These are phyloP conservation scores for Globisporangium perplexum DNA, from an alignment of 352 stramenopile genomes.

Conservation along the genomic window DNA sequence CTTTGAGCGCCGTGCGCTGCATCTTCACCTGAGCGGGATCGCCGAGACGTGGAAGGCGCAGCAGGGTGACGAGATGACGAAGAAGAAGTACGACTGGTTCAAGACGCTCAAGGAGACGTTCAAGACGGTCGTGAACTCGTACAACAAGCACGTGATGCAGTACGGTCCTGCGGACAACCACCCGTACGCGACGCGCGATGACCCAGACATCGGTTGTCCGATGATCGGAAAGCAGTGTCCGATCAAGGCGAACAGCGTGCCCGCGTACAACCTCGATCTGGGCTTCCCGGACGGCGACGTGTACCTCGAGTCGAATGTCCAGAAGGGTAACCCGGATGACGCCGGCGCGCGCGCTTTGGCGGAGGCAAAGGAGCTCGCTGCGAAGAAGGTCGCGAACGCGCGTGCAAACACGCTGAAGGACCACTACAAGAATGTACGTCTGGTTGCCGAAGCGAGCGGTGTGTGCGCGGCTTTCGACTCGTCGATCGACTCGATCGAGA, in stretches of 20 bases:
- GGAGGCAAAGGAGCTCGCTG: constrained; percentile 58
- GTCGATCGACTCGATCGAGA: constrained; percentile 72
- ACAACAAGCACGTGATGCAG: constrained; percentile 87
- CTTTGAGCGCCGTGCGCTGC: constrained; percentile 85
- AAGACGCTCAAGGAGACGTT: constrained; percentile 91
- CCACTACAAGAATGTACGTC: constrained; percentile 82
- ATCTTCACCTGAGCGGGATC: constrained; percentile 84
- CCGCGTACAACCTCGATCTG: constrained; percentile 73
- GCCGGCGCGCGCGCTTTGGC: constrained; percentile 52
- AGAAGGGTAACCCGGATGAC: constrained; percentile 70
- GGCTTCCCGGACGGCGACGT: constrained; percentile 77
- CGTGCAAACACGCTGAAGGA: constrained; percentile 78
- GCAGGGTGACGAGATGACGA: constrained; percentile 90
- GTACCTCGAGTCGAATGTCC: constrained; percentile 67
- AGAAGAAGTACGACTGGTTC: constrained; percentile 91
- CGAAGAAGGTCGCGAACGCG: constrained; percentile 66
- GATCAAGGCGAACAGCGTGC: constrained; percentile 77
- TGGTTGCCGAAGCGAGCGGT: constrained; percentile 78
- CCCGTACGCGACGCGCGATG: constrained; percentile 79
- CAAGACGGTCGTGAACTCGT: constrained; percentile 89
- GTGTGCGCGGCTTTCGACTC: constrained; percentile 70
- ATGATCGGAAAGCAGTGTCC: constrained; percentile 90
- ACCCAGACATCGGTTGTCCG: constrained; percentile 76
- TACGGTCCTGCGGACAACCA: constrained; percentile 89
- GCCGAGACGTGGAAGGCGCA: constrained; percentile 85